Percentiles rank a stretch among this genome's conserved stretches.
Conservation (phyloP, 2,329 filamentous ascomycete genomes). For the Exophiala lecanii-corni region DNA sequence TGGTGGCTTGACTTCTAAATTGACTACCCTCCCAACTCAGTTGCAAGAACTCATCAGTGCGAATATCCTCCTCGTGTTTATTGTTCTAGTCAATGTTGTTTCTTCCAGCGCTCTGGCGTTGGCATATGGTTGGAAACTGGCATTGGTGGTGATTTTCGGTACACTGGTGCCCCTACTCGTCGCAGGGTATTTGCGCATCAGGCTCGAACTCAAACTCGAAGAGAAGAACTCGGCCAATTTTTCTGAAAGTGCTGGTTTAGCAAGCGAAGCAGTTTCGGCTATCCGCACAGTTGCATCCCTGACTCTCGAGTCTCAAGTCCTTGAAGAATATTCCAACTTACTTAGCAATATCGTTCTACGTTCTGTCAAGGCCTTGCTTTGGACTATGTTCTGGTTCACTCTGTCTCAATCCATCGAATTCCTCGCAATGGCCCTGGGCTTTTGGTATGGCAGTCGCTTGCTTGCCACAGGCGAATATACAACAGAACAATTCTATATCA, state of each 20-base stretch:
- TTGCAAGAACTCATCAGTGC: constrained; percentile 49
- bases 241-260: constrained; percentile 45
- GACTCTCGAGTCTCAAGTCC: constrained; percentile 43
- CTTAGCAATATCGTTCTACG: constrained; percentile 24
- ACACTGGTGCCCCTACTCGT: constrained; percentile 44
- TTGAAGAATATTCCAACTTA: constrained; percentile 29
- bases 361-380: constrained; percentile 26
- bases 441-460: constrained; percentile 61
- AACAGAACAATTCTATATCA: constrained; percentile 39
- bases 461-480: constrained; percentile 46
- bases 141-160: constrained; percentile 45
- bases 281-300: constrained; percentile 50
- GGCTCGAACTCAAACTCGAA: constrained; percentile 47
- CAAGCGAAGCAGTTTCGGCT: constrained; percentile 47
- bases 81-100: constrained; percentile 44
- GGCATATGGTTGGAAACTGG: constrained; percentile 45
- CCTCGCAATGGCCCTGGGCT: constrained; percentile 29
- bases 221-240: constrained; percentile 42
- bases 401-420: constrained; percentile 32
- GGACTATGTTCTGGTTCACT: constrained; percentile 31
- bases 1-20: constrained; percentile 29
- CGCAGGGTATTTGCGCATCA: constrained; percentile 47
- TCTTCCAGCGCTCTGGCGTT: constrained; percentile 46
- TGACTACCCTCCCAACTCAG: constrained; percentile 27
- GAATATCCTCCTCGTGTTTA: constrained; percentile 47